Percentiles rank a stretch among this genome's conserved stretches.
phyloP scores from a whole-genome alignment of 2,329 filamentous ascomycete genomes.

The Hymenoscyphus occultus region DNA sequence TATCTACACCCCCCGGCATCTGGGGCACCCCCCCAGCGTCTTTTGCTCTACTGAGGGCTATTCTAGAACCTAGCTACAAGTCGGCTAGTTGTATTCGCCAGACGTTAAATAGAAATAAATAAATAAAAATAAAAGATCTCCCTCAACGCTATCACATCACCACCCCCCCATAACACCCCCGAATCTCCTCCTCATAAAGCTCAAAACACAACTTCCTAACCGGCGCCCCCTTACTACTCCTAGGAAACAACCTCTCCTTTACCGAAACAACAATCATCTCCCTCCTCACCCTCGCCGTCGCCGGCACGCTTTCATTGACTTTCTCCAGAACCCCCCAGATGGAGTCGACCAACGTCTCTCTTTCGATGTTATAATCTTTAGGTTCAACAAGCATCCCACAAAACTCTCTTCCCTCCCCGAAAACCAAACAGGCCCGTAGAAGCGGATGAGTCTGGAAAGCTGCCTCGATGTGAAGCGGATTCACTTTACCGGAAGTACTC shows the following conservation, averaged over 20 bases:
- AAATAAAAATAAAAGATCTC: no score
- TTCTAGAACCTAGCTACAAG: no score
- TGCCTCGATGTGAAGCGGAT: conserved; percentile 42
- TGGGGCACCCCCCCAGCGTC: no score
- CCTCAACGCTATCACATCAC: background rate
- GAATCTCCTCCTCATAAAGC: conserved; percentile 17
- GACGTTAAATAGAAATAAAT: no score
- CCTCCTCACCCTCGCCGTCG: conserved; percentile 20
- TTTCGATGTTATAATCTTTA: conserved; percentile 2
- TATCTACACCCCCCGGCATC: no score
- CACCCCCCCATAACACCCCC: background rate
- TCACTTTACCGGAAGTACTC: conserved; percentile 45
- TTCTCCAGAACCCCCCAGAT: conserved; percentile 23
- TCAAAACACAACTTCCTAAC: conserved; percentile 12
- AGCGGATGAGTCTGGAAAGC: conserved; percentile 36
- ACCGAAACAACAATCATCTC: conserved; percentile 19
- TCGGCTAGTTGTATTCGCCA: no score
- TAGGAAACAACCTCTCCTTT: conserved; percentile 17
- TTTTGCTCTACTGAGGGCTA: no score
- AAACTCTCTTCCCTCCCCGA: conserved; percentile 34
- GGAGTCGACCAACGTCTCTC: conserved; percentile 13
- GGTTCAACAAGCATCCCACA: conserved; percentile 24
- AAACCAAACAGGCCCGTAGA: conserved; percentile 37
- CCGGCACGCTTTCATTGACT: conserved; percentile 21
- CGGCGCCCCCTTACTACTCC: conserved; percentile 19